Percentiles rank a stretch among this genome's conserved stretches.
Conservation (phyloP, 2,329 filamentous ascomycete genomes). For the Colletotrichum camelliae region DNA sequence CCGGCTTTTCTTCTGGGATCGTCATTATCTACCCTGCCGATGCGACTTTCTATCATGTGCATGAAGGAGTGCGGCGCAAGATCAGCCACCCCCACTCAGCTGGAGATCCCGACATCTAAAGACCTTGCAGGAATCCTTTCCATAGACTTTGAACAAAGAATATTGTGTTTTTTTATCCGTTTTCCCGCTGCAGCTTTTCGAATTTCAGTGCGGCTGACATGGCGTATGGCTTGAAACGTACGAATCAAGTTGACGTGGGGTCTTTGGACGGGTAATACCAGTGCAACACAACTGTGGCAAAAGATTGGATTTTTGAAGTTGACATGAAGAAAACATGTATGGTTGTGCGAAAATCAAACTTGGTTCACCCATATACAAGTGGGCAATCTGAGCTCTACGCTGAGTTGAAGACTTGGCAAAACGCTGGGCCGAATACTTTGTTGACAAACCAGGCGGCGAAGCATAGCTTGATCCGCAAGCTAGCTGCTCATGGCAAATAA, state of each 20-base stretch:
- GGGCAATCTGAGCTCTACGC: not conserved
- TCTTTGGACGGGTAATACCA: not conserved
- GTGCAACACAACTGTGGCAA: not conserved
- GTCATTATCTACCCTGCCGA: not conserved
- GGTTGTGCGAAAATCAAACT: not conserved
- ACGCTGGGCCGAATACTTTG: not conserved
- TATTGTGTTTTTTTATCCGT: not conserved
- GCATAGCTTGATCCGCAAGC: not conserved
- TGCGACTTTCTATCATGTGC: not conserved
- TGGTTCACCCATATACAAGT: not conserved
- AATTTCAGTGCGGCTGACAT: not conserved
- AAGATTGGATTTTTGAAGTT: not conserved
- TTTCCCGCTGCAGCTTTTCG: not conserved
- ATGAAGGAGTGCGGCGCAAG: not conserved
- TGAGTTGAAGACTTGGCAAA: not conserved
- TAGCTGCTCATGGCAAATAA: not conserved
- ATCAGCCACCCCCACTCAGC: not conserved
- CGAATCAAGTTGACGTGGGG: not conserved
- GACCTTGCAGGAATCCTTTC: not conserved
- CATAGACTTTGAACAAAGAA: not conserved
- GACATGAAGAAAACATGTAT: not conserved
- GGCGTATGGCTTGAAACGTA: fast-evolving
- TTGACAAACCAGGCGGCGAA: not conserved
- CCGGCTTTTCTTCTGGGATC: not conserved
- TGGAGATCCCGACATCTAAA: not conserved